Percentiles rank a stretch among this genome's conserved stretches.
phyloP scores from a whole-genome alignment of 495 filamentous ascomycete genomes.

The Tetracladium setigerum region DNA sequence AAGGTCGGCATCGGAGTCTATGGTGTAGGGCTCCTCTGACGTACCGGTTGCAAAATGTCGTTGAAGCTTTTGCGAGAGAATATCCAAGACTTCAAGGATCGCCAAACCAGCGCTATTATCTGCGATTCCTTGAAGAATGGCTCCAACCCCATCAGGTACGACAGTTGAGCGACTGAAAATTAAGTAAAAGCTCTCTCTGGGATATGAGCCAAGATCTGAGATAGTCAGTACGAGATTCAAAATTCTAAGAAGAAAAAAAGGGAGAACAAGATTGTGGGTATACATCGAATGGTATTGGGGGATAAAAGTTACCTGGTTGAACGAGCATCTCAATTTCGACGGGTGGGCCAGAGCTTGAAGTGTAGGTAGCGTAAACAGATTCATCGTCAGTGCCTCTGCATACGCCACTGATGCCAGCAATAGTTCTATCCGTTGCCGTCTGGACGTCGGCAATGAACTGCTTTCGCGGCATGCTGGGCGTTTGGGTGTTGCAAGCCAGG shows the following conservation, averaged over 20 bases:
- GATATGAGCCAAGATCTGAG: constrained; percentile 26
- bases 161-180: constrained; percentile 32
- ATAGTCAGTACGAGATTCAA: constrained; percentile 25
- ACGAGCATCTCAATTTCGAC: constrained; percentile 15
- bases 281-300: constrained; percentile 1
- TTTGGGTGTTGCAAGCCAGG: not conserved
- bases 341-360: constrained; percentile 7
- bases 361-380: constrained; percentile 13
- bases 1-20: constrained; percentile 26
- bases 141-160: constrained; percentile 15
- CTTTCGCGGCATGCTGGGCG: constrained; percentile 20
- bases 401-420: constrained; percentile 13
- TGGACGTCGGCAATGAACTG: constrained; percentile 16
- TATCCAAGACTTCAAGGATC: constrained; percentile 6
- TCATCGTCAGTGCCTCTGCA: constrained; percentile 19
- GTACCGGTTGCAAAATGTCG: constrained; percentile 23
- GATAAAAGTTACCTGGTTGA: constrained; percentile 9
- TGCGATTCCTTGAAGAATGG: constrained; percentile 20
- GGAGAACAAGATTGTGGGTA: not conserved
- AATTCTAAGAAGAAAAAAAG: constrained; percentile 14
- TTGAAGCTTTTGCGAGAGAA: constrained; percentile 20
- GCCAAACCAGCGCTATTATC: constrained; percentile 7
- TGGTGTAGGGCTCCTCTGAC: constrained; percentile 27
- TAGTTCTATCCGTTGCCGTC: constrained; percentile 1
- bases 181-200: constrained; percentile 23